Evolutionary conservation across 2,329 filamentous ascomycete genomes (phyloP).

Genomic region (Cladosporium sp.): DNA sequence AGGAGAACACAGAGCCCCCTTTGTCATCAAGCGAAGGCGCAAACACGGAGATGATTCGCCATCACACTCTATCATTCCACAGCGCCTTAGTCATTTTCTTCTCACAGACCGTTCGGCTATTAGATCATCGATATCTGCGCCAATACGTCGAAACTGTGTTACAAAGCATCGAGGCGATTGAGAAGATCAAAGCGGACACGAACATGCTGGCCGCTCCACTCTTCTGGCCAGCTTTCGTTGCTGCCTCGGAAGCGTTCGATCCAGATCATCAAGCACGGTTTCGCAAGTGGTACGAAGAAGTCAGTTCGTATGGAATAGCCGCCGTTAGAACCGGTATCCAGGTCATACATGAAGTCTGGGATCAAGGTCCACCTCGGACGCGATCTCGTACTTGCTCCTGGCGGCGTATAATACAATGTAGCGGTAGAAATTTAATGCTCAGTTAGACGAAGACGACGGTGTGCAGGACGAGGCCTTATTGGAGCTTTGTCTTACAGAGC

Average conservation of each 20-base stretch:
- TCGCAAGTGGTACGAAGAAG: conserved; percentile 5
- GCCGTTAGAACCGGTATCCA: conserved; percentile 4
- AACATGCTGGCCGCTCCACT: conserved; percentile 6
- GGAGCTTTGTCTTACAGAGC: too few species aligned
- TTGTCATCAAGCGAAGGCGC: background rate
- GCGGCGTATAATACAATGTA: background rate
- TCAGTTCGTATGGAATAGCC: conserved; percentile 2
- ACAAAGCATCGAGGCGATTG: conserved; percentile 7
- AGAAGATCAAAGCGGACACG: conserved; percentile 6
- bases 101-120: conserved; percentile 2
- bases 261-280: conserved; percentile 2
- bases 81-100: conserved; percentile 2
- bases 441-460: too few species aligned
- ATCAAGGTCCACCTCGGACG: background rate
- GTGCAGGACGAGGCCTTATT: too few species aligned
- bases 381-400: background rate
- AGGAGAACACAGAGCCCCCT: background rate
- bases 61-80: conserved; percentile 3
- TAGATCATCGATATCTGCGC: conserved; percentile 1
- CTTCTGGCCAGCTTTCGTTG: conserved; percentile 8
- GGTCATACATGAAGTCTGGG: conserved; percentile 2
- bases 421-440: background rate
- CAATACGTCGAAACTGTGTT: background rate
- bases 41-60: background rate
- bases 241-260: background rate